Evolutionary conservation across 805 yeast genomes (phyloP).

Genomic region (Lipomyces starkeyi): DNA sequence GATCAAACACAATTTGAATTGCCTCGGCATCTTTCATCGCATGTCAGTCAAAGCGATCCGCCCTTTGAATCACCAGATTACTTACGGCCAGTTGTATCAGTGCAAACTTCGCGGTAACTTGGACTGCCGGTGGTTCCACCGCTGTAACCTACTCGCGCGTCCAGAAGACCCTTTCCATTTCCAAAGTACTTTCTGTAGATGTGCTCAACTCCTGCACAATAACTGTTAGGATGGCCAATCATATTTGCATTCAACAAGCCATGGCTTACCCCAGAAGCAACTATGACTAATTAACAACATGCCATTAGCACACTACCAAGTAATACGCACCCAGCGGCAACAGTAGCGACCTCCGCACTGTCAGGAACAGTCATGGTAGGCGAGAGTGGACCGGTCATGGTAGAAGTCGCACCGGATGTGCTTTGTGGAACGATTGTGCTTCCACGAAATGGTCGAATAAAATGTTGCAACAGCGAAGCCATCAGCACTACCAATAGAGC

Average conservation of each 20-base stretch:
- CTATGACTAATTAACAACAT: slow-evolving; percentile 45
- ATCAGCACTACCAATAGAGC: neutral
- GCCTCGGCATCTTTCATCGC: slow-evolving; percentile 66
- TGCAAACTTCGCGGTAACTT: slow-evolving; percentile 73
- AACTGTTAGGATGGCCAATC: neutral
- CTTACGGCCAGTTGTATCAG: slow-evolving; percentile 66
- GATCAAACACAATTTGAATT: slow-evolving; percentile 82
- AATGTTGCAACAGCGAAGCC: slow-evolving; percentile 13
- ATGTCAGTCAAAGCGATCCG: slow-evolving; percentile 1
- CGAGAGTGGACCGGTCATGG: slow-evolving; percentile 34
- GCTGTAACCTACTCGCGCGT: slow-evolving; percentile 86
- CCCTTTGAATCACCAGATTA: neutral
- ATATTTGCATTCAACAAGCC: neutral
- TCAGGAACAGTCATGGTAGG: slow-evolving; percentile 48
- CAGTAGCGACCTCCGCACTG: slow-evolving; percentile 60
- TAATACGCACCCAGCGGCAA: slow-evolving; percentile 51
- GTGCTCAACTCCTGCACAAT: slow-evolving; percentile 61
- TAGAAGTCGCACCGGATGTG: slow-evolving; percentile 17
- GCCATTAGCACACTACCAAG: neutral
- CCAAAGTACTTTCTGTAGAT: slow-evolving; percentile 74
- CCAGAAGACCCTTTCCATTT: slow-evolving; percentile 65
- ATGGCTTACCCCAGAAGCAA: slow-evolving; percentile 49
- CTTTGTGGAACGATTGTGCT: slow-evolving; percentile 7
- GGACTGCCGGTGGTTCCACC: slow-evolving; percentile 69
- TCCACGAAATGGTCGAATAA: slow-evolving; percentile 13